Conservation (phyloP, 768 basidiomycete species). For the Phylloporus rhodoxanthus region DNA sequence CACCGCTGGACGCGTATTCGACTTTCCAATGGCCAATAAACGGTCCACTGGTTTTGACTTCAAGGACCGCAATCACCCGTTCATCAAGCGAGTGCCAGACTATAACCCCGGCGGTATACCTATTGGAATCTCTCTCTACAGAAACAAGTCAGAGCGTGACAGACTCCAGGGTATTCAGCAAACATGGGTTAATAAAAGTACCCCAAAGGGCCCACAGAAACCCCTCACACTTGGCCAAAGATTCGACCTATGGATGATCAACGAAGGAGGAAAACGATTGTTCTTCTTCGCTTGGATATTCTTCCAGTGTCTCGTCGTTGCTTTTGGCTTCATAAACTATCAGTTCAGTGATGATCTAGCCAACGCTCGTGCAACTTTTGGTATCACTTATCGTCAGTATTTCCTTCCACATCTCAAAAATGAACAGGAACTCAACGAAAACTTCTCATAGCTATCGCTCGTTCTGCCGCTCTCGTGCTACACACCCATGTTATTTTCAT, state of each 20-base stretch:
- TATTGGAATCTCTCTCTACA: conserved; percentile 49
- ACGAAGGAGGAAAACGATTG: conserved; percentile 75
- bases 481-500: conserved; percentile 92
- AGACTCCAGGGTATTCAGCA: conserved; percentile 84
- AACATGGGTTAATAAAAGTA: conserved; percentile 35
- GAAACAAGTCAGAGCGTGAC: conserved; percentile 81
- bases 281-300: conserved; percentile 80
- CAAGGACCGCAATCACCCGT: conserved; percentile 52
- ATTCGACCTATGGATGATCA: conserved; percentile 84
- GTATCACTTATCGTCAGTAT: conserved; percentile 67
- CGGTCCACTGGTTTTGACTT: conserved; percentile 66
- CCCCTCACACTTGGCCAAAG: conserved; percentile 40
- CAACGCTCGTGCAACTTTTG: conserved; percentile 64
- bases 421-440: neutral
- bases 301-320: conserved; percentile 72
- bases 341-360: conserved; percentile 70
- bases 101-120: conserved; percentile 24
- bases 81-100: conserved; percentile 29
- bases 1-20: conserved; percentile 15
- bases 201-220: conserved; percentile 28
- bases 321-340: conserved; percentile 75
- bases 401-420: neutral
- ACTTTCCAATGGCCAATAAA: conserved; percentile 31
- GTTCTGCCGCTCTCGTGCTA: conserved; percentile 82
- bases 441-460: conserved; percentile 61